Percentiles rank a stretch among this genome's conserved stretches.
phyloP scores from a whole-genome alignment of 345 rosid species.

The Diplotaxis tenuifolia region DNA sequence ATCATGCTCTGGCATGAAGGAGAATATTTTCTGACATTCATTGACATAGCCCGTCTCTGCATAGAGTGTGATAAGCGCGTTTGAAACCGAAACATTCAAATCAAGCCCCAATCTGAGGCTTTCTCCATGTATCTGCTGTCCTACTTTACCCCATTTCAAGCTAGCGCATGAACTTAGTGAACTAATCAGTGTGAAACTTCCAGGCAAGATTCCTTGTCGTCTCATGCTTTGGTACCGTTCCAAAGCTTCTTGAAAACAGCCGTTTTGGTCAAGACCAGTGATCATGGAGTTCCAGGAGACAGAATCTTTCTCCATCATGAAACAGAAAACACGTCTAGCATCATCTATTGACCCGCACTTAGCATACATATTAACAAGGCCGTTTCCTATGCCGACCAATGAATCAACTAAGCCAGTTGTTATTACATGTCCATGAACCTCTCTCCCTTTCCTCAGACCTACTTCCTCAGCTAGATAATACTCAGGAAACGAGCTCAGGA shows the following conservation, averaged over 20 bases:
- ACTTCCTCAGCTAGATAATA: conserved; percentile 51
- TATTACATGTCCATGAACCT: conserved; percentile 70
- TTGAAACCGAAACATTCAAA: conserved; percentile 79
- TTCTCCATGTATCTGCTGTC: conserved; percentile 70
- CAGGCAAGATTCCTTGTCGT: conserved; percentile 51
- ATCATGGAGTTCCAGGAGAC: conserved; percentile 93
- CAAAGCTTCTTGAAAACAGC: conserved; percentile 59
- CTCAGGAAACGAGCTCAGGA: conserved; percentile 75
- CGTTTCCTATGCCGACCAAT: conserved; percentile 67
- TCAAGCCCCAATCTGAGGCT: conserved; percentile 71
- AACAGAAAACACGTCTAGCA: conserved; percentile 56
- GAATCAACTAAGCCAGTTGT: conserved; percentile 51
- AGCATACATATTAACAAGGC: conserved; percentile 85
- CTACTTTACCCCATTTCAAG: conserved; percentile 57
- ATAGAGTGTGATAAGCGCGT: conserved; percentile 73
- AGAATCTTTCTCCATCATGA: conserved; percentile 63
- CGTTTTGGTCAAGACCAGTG: conserved; percentile 83
- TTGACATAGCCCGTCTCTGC: conserved; percentile 54
- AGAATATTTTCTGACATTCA: conserved; percentile 57
- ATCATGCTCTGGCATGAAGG: conserved; percentile 66
- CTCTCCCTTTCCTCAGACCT: conserved; percentile 74
- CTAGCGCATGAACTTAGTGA: conserved; percentile 85
- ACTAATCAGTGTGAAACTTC: conserved; percentile 69
- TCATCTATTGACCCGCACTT: conserved; percentile 62
- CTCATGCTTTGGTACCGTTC: conserved; percentile 56